phyloP scores from a whole-genome alignment of 495 filamentous ascomycete genomes.

The Trypethelium eluteriae region DNA sequence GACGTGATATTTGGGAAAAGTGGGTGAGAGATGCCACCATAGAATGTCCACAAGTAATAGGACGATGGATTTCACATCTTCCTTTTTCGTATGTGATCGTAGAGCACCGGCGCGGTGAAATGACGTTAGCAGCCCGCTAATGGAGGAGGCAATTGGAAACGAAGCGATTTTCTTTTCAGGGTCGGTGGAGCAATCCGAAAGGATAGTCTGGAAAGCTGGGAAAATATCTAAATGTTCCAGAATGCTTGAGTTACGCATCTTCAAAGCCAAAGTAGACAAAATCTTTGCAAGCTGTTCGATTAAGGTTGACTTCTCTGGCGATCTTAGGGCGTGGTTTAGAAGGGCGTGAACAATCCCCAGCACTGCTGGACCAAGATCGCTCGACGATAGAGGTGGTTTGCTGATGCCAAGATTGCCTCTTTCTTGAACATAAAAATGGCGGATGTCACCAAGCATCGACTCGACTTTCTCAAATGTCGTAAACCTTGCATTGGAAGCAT shows the following conservation, averaged over 20 bases:
- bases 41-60: conserved; percentile 54
- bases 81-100: not conserved
- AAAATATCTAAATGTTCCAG: conserved; percentile 50
- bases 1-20: conserved; percentile 83
- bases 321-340: conserved; percentile 22
- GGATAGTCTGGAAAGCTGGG: conserved; percentile 43
- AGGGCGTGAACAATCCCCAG: conserved; percentile 32
- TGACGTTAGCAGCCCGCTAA: conserved; percentile 32
- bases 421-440: not conserved
- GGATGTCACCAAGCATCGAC: not conserved
- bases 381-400: conserved; percentile 5
- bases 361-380: conserved; percentile 1
- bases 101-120: not conserved
- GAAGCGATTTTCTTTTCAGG: conserved; percentile 14
- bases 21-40: conserved; percentile 72
- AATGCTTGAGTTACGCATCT: conserved; percentile 47
- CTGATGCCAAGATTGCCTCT: conserved; percentile 11
- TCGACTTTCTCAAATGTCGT: not conserved
- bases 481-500: not conserved
- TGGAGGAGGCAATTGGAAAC: conserved; percentile 46
- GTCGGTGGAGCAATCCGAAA: conserved; percentile 26
- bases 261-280: conserved; percentile 51
- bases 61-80: conserved; percentile 5
- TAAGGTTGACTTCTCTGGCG: conserved; percentile 19
- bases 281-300: conserved; percentile 42